Evolutionary conservation across 2,329 filamentous ascomycete genomes (phyloP).

Genomic region (Fusarium succisae): DNA sequence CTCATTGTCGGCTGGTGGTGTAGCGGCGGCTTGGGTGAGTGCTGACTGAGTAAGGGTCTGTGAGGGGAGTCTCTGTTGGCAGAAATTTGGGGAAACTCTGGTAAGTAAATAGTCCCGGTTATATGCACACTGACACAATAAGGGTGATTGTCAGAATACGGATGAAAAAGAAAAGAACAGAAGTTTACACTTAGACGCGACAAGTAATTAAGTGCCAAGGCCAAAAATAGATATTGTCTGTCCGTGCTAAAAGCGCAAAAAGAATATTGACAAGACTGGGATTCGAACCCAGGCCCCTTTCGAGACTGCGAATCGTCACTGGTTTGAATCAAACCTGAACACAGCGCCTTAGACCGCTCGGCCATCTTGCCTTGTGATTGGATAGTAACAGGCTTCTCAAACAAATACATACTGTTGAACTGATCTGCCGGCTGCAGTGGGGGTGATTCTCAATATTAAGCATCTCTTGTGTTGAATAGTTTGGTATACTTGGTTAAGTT

Average conservation of each 20-base stretch:
- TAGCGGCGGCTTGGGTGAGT: background rate
- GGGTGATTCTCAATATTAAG: rapidly evolving
- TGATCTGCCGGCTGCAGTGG: rapidly evolving
- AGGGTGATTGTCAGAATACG: too few species aligned
- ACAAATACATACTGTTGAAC: rapidly evolving
- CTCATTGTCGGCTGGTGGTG: too few species aligned
- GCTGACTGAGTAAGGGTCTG: background rate
- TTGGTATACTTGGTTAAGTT: rapidly evolving
- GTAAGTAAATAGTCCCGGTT: background rate
- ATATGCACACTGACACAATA: background rate
- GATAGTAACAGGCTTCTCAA: rapidly evolving
- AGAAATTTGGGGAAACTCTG: background rate
- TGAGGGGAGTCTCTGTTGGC: background rate
- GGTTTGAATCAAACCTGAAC: constrained; percentile 18
- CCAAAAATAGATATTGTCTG: too few species aligned
- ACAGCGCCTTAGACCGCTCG: constrained; percentile 27
- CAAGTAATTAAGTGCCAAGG: too few species aligned
- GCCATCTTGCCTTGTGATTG: constrained; percentile 22
- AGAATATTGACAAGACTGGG: constrained; percentile 13
- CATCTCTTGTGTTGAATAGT: background rate
- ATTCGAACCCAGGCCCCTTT: background rate
- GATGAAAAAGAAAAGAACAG: too few species aligned
- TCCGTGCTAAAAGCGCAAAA: background rate
- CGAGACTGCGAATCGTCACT: constrained; percentile 22
- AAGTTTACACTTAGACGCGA: too few species aligned